Base-by-base conservation (phyloP, 2,329 filamentous ascomycete genomes). In the Fusarium irregulare region DNA sequence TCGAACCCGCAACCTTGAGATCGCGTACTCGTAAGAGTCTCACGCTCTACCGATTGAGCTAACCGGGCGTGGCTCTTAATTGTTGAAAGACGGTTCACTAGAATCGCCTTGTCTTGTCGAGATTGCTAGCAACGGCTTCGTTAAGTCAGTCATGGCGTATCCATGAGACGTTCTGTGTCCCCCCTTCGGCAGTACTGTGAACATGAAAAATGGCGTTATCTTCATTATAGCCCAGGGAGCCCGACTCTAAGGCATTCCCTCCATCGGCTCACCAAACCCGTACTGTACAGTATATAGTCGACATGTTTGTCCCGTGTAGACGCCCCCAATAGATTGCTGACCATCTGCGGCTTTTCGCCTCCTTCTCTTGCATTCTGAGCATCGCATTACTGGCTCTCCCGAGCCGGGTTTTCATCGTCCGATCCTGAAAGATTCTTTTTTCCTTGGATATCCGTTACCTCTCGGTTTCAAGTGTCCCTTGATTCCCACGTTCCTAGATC, bases 1-100 rank as follows among this genome's bases (percentile, higher is more conserved):
- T 84, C 83, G 83, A 86, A 87, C 85, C 83, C 83, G 81, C 83
- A 85, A 81, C 83, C 83, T 85, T 84, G 82, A 86, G 84, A 65
- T 49, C 64, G 74, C 51, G 70, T 66, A 70, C 72, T 73, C 68
- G 16, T 85, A 85, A 85, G 87, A 89, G 88, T 89, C 88, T 88
- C 84, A 88, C 87, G 86, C 87, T 90, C 87, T 90, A 89, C 75
- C 73, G 70, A 77, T 76, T 76, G 71, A 77, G 72, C 73, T 76
- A 23, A 54, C 41, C 34, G 34, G 47, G 34, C 41, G 40, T 66
- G 62, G 30, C 44, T 66, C 44, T 56, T 32, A 48, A 46, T 67
- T 70, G 46, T 67, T 68, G 48, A n/a, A 30, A 9, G 7, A 7
- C 3, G 2, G 4, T 1, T 3, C 16, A 30, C 23, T 49, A 56